These are phyloP conservation scores for Ophioceras dolichostomum DNA, from an alignment of 2,329 filamentous ascomycete species.

Conservation along the genomic window DNA sequence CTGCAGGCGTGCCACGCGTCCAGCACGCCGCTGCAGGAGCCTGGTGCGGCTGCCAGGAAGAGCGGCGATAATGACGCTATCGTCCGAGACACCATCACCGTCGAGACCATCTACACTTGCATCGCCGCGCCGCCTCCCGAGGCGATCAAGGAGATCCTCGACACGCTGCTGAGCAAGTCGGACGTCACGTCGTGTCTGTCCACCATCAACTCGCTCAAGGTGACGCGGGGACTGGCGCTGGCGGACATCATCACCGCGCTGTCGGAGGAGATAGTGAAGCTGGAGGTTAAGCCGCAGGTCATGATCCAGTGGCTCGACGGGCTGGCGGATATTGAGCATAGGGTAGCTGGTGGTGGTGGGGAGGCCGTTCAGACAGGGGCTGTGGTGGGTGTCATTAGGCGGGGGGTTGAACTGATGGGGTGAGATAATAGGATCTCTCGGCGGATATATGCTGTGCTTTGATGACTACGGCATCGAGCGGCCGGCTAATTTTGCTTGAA, in stretches of 20 bases:
- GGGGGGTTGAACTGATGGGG: slow-evolving; percentile 63
- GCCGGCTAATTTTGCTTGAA: no score
- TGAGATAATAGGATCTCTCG: no score
- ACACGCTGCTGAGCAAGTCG: slow-evolving; percentile 69
- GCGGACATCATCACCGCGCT: slow-evolving; percentile 88
- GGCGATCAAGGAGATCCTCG: slow-evolving; percentile 74
- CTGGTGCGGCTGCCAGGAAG: slow-evolving; percentile 37
- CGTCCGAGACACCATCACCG: slow-evolving; percentile 68
- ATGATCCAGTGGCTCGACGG: slow-evolving; percentile 88
- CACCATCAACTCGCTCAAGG: slow-evolving; percentile 81
- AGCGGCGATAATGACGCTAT: slow-evolving; percentile 42
- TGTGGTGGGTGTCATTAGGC: slow-evolving; percentile 76
- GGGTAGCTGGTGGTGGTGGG: slow-evolving; percentile 75
- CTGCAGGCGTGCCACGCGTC: slow-evolving; percentile 94
- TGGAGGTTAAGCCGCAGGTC: slow-evolving; percentile 77
- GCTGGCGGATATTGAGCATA: slow-evolving; percentile 83
- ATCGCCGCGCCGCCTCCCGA: slow-evolving; percentile 89
- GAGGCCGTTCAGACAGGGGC: slow-evolving; percentile 88
- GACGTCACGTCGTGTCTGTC: slow-evolving; percentile 84
- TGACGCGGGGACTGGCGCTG: slow-evolving; percentile 71
- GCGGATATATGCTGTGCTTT: no score
- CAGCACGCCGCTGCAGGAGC: slow-evolving; percentile 58
- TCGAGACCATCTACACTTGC: slow-evolving; percentile 92
- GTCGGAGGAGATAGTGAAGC: slow-evolving; percentile 66
- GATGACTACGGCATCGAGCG: no score